Evolutionary conservation across 441 rosid genomes (phyloP).

Genomic region (Pelargonium fulgidum): DNA sequence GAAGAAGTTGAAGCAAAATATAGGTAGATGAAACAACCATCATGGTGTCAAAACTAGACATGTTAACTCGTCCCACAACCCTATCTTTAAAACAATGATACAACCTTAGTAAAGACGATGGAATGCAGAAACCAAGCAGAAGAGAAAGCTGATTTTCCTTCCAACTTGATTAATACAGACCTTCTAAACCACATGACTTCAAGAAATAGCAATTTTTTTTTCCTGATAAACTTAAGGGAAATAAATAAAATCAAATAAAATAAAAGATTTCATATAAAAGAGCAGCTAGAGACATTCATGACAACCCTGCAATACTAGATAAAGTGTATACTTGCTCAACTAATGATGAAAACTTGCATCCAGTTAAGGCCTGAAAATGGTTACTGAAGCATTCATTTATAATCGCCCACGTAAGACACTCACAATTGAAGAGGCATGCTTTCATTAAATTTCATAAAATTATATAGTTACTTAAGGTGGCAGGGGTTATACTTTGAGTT

Average conservation of each 20-base stretch:
- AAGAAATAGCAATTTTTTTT: not conserved
- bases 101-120: not conserved
- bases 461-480: slow-evolving; percentile 5
- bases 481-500: slow-evolving; percentile 57
- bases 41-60: not conserved
- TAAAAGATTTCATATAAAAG: not conserved
- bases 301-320: not conserved
- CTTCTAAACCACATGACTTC: not conserved
- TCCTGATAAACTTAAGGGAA: not conserved
- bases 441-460: slow-evolving; percentile 5
- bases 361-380: slow-evolving; percentile 4
- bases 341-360: slow-evolving; percentile 5
- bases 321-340: slow-evolving; percentile 4
- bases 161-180: not conserved
- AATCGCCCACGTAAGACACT: not conserved
- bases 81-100: not conserved
- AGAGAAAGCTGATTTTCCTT: not conserved
- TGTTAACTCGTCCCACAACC: not conserved
- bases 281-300: slow-evolving; percentile 11
- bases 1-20: not conserved
- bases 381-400: slow-evolving; percentile 2
- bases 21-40: not conserved
- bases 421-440: not conserved
- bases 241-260: not conserved
- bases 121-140: not conserved